A percentile compares a stretch with the other conserved stretches of the same genome.
phyloP scores from a whole-genome alignment of 495 filamentous ascomycete genomes.

The Corynascus novoguineensis region DNA sequence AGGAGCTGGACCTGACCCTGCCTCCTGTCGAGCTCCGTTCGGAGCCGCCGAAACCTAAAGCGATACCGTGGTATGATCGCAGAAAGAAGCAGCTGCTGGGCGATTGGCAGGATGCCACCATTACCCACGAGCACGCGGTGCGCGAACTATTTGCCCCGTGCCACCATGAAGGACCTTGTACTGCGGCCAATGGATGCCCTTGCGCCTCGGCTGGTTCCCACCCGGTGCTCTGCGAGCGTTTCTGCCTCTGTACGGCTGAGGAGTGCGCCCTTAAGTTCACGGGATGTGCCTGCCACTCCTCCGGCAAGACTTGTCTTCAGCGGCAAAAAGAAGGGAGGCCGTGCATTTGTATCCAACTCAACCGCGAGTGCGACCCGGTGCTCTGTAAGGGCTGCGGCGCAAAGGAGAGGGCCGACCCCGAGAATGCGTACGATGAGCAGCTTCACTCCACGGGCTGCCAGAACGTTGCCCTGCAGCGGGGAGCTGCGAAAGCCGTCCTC shows the following conservation, averaged over 20 bases:
- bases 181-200: conserved; percentile 43
- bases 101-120: conserved; percentile 44
- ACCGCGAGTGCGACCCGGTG: conserved; percentile 67
- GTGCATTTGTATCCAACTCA: conserved; percentile 55
- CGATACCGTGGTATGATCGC: conserved; percentile 44
- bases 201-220: conserved; percentile 43
- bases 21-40: conserved; percentile 22
- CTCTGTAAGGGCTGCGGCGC: conserved; percentile 63
- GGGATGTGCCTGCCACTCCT: conserved; percentile 57
- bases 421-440: conserved; percentile 49
- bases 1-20: conserved; percentile 32
- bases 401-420: conserved; percentile 54
- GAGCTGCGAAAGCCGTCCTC: conserved; percentile 52
- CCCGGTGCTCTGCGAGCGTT: conserved; percentile 58
- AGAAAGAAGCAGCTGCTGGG: conserved; percentile 42
- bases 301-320: conserved; percentile 46
- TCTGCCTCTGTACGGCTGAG: conserved; percentile 54
- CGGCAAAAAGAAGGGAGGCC: conserved; percentile 43
- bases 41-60: conserved; percentile 30
- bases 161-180: conserved; percentile 44
- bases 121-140: conserved; percentile 40
- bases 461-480: conserved; percentile 59
- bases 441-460: conserved; percentile 49
- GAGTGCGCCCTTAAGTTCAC: conserved; percentile 58
- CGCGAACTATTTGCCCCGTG: conserved; percentile 41